Percentiles rank a stretch among this genome's conserved stretches.
These are phyloP conservation scores for Cladosporium oxysporum DNA, from an alignment of 2,329 filamentous ascomycete genomes.

Conservation along the genomic window DNA sequence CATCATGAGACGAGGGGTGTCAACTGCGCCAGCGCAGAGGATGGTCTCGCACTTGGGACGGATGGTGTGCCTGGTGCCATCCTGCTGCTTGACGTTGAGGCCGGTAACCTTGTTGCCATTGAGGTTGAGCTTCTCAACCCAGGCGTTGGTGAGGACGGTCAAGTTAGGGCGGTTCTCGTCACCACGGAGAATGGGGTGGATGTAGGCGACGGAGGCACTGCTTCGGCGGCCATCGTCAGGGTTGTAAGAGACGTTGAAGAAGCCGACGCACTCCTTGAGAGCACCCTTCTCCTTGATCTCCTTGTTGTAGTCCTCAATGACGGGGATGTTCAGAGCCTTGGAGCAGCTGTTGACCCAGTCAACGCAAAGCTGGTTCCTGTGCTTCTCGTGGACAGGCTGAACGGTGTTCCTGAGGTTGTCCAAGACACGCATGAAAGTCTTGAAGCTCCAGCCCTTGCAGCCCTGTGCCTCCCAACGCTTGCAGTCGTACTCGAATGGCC, in stretches of 20 bases:
- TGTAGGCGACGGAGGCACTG: slow-evolving; percentile 87
- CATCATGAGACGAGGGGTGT: slow-evolving; percentile 70
- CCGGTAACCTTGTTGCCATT: slow-evolving; percentile 70
- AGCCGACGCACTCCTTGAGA: slow-evolving; percentile 76
- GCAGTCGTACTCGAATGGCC: slow-evolving; percentile 86
- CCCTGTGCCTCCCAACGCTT: slow-evolving; percentile 80
- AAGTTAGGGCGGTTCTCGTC: slow-evolving; percentile 82
- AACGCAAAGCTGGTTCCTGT: slow-evolving; percentile 87
- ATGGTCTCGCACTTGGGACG: slow-evolving; percentile 73
- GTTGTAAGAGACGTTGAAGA: slow-evolving; percentile 90
- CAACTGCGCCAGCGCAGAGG: slow-evolving; percentile 76
- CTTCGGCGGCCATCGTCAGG: slow-evolving; percentile 82
- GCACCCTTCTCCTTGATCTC: slow-evolving; percentile 74
- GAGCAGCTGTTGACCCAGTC: slow-evolving; percentile 87
- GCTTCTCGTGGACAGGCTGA: slow-evolving; percentile 80
- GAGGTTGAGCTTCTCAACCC: slow-evolving; percentile 81
- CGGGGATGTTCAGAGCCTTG: slow-evolving; percentile 74
- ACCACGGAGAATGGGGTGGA: slow-evolving; percentile 83
- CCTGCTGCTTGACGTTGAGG: slow-evolving; percentile 67
- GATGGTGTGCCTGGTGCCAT: slow-evolving; percentile 57
- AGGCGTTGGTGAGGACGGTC: slow-evolving; percentile 82
- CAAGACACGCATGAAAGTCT: slow-evolving; percentile 76
- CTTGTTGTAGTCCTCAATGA: slow-evolving; percentile 83
- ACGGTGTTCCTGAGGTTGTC: slow-evolving; percentile 88
- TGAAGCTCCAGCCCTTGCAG: slow-evolving; percentile 83